phyloP scores from a whole-genome alignment of 345 rosid species.

The Lagerstroemia speciosa region DNA sequence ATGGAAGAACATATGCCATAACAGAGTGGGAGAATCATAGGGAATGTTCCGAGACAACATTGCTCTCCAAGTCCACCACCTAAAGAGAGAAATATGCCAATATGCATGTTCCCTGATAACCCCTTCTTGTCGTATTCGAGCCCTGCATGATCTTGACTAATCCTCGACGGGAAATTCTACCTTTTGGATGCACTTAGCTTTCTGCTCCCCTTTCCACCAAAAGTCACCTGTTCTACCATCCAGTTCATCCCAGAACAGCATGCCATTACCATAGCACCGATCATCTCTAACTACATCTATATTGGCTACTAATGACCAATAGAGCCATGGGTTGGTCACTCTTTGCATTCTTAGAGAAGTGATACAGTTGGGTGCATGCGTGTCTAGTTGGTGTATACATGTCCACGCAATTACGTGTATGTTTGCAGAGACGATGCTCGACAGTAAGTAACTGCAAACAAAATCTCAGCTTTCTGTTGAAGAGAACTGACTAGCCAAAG shows the following conservation, averaged over 20 bases:
- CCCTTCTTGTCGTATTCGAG: neutral
- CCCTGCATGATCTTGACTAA: neutral
- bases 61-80: neutral
- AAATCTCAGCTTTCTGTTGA: neutral
- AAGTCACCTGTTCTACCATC: neutral
- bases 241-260: neutral
- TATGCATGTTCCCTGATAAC: neutral
- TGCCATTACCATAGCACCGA: neutral
- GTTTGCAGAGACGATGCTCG: too few relatives aligned
- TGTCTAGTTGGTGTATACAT: too few relatives aligned
- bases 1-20: neutral
- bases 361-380: too few relatives aligned
- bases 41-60: neutral
- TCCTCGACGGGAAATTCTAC: neutral
- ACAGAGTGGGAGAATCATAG: neutral
- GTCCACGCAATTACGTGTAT: too few relatives aligned
- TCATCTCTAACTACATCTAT: too few relatives aligned
- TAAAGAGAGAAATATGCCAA: neutral
- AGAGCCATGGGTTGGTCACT: too few relatives aligned
- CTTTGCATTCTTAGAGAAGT: too few relatives aligned
- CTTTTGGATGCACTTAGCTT: neutral
- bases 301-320: too few relatives aligned
- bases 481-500: neutral
- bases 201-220: neutral
- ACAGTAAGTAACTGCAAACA: neutral